These are phyloP conservation scores for Naganishia friedmannii DNA, from an alignment of 768 basidiomycete genomes.

Conservation along the genomic window DNA sequence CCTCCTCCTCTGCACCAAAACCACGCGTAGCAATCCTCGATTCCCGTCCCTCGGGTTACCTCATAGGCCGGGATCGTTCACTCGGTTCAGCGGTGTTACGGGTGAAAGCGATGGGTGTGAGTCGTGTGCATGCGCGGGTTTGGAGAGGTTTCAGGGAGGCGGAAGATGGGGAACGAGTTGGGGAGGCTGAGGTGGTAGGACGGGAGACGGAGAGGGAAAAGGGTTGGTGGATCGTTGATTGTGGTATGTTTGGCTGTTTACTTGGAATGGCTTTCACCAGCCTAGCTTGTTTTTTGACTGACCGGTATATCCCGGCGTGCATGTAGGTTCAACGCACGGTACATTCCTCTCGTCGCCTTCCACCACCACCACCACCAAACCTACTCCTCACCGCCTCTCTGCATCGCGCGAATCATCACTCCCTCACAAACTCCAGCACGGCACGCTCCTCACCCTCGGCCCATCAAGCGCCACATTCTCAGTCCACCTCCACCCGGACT, in stretches of 20 bases:
- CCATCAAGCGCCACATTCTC: constrained; percentile 35
- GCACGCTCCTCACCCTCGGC: constrained; percentile 38
- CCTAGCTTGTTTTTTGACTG: neutral
- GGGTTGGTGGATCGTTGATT: constrained; percentile 49
- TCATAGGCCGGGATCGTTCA: constrained; percentile 45
- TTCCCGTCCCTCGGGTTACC: constrained; percentile 40
- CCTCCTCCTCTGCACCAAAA: neutral
- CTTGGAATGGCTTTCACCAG: neutral
- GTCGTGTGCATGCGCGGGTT: constrained; percentile 48
- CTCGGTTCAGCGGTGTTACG: constrained; percentile 38
- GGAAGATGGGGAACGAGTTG: neutral
- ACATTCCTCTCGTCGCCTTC: constrained; percentile 35
- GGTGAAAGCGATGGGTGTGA: constrained; percentile 48
- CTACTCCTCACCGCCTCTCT: constrained; percentile 36
- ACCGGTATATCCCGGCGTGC: neutral
- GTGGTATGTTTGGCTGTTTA: constrained; percentile 37
- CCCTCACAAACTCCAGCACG: constrained; percentile 37
- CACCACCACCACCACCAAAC: constrained; percentile 21
- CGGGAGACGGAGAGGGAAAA: constrained; percentile 34
- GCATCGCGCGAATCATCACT: constrained; percentile 38
- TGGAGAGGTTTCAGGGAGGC: constrained; percentile 28
- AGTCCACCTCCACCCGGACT: constrained; percentile 44
- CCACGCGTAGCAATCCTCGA: constrained; percentile 41
- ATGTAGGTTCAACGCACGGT: constrained; percentile 48
- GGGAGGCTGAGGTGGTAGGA: constrained; percentile 43